Evolutionary conservation across 441 rosid species (phyloP), one percentile per base, ranked within the genome.

Genomic region (Pelargonium australe): DNA sequence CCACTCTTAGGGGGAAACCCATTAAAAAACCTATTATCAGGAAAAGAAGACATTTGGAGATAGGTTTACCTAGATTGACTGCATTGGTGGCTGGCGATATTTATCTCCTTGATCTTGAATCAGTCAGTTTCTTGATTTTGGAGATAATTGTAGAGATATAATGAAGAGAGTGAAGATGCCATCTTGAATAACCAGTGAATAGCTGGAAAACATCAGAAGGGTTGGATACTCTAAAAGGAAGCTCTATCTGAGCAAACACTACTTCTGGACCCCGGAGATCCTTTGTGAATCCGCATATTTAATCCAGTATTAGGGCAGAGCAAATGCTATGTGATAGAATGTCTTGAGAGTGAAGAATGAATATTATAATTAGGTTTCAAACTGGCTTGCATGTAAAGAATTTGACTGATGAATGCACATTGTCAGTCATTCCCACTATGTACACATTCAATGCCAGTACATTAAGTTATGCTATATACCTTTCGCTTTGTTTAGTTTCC

Each of bases 181-280:
- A 7, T 17, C 62, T 57, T 57, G 25, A 57, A 57, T 10, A 57
- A 57, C 2, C 62, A 57, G 62, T 57, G 25, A 57, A 17, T 57
- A 53, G 60, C 60, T n/a, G 20, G 60, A 53, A 53, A 53, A 53
- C 60, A 14, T 17, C 8, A 53, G 62, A 57, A 57, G 7, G 62
- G 19, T 17, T 57, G 10, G 19, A 23, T 57, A 19, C 13, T 57
- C 16, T 17, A 19, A 57, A 57, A 17, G 19, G n/a, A 17, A 17
- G 3, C 28, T 19, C n/a, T 57, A 20, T 12, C 19, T 7, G 9
- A 57, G 62, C 16, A 53, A 53, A 8, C 19, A 49, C 20, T 60
- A 17, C 25, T 7, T 57, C 25, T 17, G 9, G 62, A 57, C 6
- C 8, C 25, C 16, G 10, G 62, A 57, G 8, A 17, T 17, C 9